Conservation (phyloP, 768 basidiomycete genomes). For the Pleurotus giganteus region DNA sequence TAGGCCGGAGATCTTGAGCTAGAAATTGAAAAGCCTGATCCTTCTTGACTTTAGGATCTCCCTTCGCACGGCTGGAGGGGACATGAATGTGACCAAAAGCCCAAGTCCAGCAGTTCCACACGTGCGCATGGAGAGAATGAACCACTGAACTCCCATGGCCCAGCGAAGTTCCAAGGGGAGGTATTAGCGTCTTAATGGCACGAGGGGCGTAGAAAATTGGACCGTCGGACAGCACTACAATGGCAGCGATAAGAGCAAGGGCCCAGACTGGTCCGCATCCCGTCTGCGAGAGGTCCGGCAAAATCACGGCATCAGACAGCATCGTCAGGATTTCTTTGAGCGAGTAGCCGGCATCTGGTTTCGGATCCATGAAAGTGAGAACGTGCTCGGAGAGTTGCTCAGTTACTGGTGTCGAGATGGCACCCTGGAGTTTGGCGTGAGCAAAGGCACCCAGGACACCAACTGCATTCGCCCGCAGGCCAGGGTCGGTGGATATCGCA, state of each 20-base stretch:
- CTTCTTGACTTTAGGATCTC: constrained; percentile 10
- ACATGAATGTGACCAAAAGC: constrained; percentile 41
- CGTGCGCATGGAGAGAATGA: constrained; percentile 36
- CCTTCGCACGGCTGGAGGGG: constrained; percentile 12
- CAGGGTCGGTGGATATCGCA: constrained; percentile 25
- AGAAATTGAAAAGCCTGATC: constrained; percentile 41
- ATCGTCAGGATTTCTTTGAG: constrained; percentile 22
- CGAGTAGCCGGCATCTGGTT: background rate
- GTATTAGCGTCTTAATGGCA: constrained; percentile 36
- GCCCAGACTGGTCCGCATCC: constrained; percentile 41
- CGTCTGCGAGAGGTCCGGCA: constrained; percentile 16
- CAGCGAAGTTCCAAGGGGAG: constrained; percentile 27
- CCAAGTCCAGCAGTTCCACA: constrained; percentile 61
- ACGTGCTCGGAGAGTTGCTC: constrained; percentile 23
- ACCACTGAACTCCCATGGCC: constrained; percentile 32
- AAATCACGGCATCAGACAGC: constrained; percentile 25
- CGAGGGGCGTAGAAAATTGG: constrained; percentile 38
- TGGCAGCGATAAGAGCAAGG: constrained; percentile 38
- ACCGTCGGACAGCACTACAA: constrained; percentile 46
- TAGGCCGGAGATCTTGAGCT: constrained; percentile 43
- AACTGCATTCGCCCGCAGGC: constrained; percentile 49
- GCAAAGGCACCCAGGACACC: constrained; percentile 57
- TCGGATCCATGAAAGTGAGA: constrained; percentile 23
- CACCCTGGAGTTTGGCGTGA: constrained; percentile 30
- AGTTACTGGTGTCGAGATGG: constrained; percentile 15